Base-by-base conservation (phyloP, 306 rosid species). In the Pterocarpus santalinus region DNA sequence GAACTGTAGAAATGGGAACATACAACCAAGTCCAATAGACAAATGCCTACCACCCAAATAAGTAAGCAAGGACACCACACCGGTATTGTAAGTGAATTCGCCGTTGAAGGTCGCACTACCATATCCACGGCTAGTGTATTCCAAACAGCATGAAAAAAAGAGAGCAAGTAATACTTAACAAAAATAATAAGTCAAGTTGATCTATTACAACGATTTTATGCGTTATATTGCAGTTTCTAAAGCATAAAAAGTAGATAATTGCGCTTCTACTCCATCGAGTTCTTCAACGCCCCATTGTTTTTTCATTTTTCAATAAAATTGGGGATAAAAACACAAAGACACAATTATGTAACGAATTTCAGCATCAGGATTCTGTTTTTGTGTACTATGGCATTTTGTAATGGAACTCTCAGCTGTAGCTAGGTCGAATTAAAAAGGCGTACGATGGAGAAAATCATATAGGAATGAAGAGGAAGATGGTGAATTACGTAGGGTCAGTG, bases 1-100 rank as follows among this genome's bases (percentile, higher is more conserved):
- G 65, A 36, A 62, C 38, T 3, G 3, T 41, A 65, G 32, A 51
- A 41, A 81, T 34, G 51, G 33, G 55, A 58, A 28, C 13, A 14
- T 51, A 22, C 28, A 71, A 44, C 49, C 22, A 65, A 65, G 30
- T 65, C 32, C 70, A 74, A 80, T 12, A 52, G 83, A 71, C 14
- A 58, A 36, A 30, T 14, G 69, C 90, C 36, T 85, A 92, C 94
- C 97, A 17, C 94, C 97, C 28, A 92, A 92, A 86, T 92, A 92
- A 0, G 93, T 82, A 72, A 89, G 97, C 53, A 90, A 72, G 8
- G 94, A 89, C 67, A 94, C 85, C 80, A 92, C 73, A 67, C 82
- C 51, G 51, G 91, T 83, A 64, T 92, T 78, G 83, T 87, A 92
- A 43, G 86, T 90, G 53, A 88, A 69, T 34, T 79, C 91, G 61